Base-by-base conservation (phyloP, 331 rosid genomes). In the Cydonia oblonga region DNA sequence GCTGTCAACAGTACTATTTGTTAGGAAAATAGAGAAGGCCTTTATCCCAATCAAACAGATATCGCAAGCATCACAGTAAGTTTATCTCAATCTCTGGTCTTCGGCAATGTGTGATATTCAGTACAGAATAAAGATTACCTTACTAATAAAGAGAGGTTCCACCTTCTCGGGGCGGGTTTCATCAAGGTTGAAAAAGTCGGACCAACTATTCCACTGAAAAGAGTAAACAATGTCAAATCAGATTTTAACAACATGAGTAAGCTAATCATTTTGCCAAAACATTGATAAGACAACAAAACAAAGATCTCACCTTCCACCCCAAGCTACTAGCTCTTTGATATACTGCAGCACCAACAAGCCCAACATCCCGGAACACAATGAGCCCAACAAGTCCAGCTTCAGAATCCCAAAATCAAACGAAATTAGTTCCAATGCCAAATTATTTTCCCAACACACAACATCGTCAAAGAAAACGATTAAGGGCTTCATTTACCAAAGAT, bases 331-430 rank as follows among this genome's bases (percentile, higher is more conserved):
- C 97, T 79, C 98, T 85, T 71, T 81, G 83, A 83, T 78, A 91
- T 40, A 89, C 82, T 38, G 97, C 92, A 54, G 96, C 97, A 14
- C 96, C 86, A 20, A 93, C 75, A 1, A 93, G 96, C 57, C 84
- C 86, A 75, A 84, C 85, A 72, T 93, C 98, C 75, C 97, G 96
- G 49, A 87, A 82, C 73, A 93, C 96, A 24, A 93, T 86, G 6
- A 93, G 84, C 28, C 96, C 90, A 74, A 93, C 97, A 65, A 93
- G 96, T 71, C 95, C 97, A 46, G 97, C 97, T 93, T 70, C 84
- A 77, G 74, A 83, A 68, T 44, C n/a, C 81, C 77, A 66, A 75
- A 72, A 80, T 33, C 71, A 66, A 70, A 66, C 67, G 22, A 54
- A 44, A 66, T 38, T 38, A 38, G 44, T 38, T 38, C 44, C 44